Base-by-base conservation (phyloP, 352 stramenopile genomes). In the Globisporangium cylindrosporum region DNA sequence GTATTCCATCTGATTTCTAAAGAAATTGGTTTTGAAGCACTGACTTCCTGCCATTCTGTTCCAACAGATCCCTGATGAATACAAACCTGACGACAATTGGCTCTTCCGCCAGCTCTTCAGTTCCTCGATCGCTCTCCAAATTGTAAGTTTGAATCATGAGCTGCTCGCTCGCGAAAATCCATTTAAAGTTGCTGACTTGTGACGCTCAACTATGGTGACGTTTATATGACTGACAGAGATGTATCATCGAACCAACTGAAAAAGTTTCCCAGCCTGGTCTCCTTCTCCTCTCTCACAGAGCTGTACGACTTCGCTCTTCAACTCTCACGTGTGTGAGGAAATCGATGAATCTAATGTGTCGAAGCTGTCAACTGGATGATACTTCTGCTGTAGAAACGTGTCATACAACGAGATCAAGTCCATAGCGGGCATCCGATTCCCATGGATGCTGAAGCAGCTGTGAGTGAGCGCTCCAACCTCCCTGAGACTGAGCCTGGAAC, bases 391-490 rank as follows among this genome's bases (percentile, higher is more conserved):
- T 38, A 61, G 56, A 24, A 61, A 61, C 32, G n/a, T 48, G 7
- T 62, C 56, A n/a, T 62, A 62, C 32, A 62, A 62, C 9, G 32
- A 12, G 10, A 59, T 67, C 22, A 61, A 32, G 15, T 29, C 32
- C n/a, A 46, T 74, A 18, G 27, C 55, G 25, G 64, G 64, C 20
- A 43, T 68, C 4, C 46, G 34, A 27, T 74, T 74, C 34, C 68
- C 68, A 10, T 67, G 49, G 64, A 73, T 53, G 43, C 64, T 79
- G 24, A 68, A 70, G 63, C 29, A 61, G 14, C 61, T 79, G n/a
- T 65, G 59, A 32, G 34, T 77, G 9, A 18, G 3, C 15, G 18
- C 20, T 4, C 10, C 9, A 27, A 18, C 38, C 10, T 27, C 14
- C 41, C 1, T 25, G 5, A 0, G 48, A 22, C 3, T 25, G n/a